Evolutionary conservation across 2,329 filamentous ascomycete species (phyloP), one percentile per base, ranked within the genome.

Genomic region (Emericellopsis atlantica): DNA sequence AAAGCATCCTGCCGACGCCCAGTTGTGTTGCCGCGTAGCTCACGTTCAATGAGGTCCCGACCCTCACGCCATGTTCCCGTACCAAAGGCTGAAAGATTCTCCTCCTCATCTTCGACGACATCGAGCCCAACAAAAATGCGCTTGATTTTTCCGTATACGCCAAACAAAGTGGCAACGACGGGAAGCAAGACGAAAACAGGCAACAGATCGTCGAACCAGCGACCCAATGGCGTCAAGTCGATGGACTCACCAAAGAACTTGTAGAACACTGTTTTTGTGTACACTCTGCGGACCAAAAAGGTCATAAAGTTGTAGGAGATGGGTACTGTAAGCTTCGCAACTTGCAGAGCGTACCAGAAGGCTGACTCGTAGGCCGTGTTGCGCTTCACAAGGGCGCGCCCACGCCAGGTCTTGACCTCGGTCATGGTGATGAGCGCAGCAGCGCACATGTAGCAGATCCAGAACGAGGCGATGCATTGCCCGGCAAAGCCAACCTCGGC

Each of bases 381-480:
- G 43, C 92, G 80, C 44, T 77, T 79, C 37, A 96, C 90, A 6
- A 98, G 70, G 0, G 92, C 90, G 29, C 92, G 79, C 38, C 93
- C 92, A 43, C 92, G 84, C 92, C 92, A 98, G n/a, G 95, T 88
- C 54, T 92, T 93, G 51, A 95, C 86, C 55, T 95, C 87, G 12
- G 82, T 87, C 54, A 98, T 81, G 7, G 88, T 89, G 43, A 79
- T 84, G 39, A 96, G 74, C 5, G 92, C 87, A 37, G 88, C 88
- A 12, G 84, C 72, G 58, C 85, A 94, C 92, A 98, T 98, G 67
- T 98, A 98, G 43, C 89, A 70, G 45, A 98, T 81, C 92, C 92
- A 98, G 12, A 78, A 66, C 2, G 87, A 81, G 1, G 90, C 84
- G 38, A 90, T 81, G 36, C 88, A 59, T 57, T 98, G 92, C 5